Conservation (phyloP, 805 yeast genomes). For the Yamadazyma tumulicola region DNA sequence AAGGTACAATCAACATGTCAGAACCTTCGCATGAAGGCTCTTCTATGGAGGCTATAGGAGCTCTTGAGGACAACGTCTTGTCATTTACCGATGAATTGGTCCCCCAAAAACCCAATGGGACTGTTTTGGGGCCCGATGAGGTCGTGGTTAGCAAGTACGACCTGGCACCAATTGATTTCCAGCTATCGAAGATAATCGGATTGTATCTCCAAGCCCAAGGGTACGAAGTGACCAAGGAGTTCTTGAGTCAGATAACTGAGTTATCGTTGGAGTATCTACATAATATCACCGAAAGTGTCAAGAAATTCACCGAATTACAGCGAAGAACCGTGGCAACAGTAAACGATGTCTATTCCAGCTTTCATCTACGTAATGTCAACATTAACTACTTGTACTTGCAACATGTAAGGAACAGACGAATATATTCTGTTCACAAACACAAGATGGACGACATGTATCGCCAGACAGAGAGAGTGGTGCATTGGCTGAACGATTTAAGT, state of each 20-base stretch:
- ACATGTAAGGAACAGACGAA: slow-evolving; percentile 8
- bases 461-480: too few species aligned
- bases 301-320: slow-evolving; percentile 54
- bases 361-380: slow-evolving; percentile 40
- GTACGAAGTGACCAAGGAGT: slow-evolving; percentile 22
- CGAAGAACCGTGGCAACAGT: slow-evolving; percentile 54
- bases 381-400: slow-evolving; percentile 40
- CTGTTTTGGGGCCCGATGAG: too few species aligned
- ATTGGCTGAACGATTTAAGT: slow-evolving; percentile 4
- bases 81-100: too few species aligned
- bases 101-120: too few species aligned
- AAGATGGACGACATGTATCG: too few species aligned
- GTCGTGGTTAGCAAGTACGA: too few species aligned
- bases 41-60: too few species aligned
- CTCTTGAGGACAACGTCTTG: too few species aligned
- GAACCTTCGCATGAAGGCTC: too few species aligned
- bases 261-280: slow-evolving; percentile 28
- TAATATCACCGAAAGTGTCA: slow-evolving; percentile 39
- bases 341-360: slow-evolving; percentile 46
- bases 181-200: slow-evolving; percentile 26
- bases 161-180: slow-evolving; percentile 22
- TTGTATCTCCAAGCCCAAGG: slow-evolving; percentile 21
- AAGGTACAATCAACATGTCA: too few species aligned
- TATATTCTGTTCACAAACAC: slow-evolving; percentile 10
- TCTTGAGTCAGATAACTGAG: slow-evolving; percentile 26